Evolutionary conservation across 2,329 filamentous ascomycete species (phyloP).

Genomic region (Talaromyces sp.): DNA sequence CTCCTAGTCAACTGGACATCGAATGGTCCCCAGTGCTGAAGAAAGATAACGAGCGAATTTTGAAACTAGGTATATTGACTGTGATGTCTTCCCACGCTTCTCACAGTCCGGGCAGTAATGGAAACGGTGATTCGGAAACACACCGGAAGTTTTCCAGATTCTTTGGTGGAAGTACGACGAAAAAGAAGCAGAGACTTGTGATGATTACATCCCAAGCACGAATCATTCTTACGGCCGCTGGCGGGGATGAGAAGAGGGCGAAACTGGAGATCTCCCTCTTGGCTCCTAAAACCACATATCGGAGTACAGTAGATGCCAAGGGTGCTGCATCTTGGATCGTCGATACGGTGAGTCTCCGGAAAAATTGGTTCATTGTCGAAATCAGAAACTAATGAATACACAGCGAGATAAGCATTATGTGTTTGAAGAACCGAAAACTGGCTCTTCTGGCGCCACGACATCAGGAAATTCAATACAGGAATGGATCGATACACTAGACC

Average conservation of each 20-base stretch:
- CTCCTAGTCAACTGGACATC: conserved; percentile 94
- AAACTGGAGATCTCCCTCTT: conserved; percentile 90
- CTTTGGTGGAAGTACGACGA: conserved; percentile 84
- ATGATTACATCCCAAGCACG: conserved; percentile 92
- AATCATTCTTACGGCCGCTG: conserved; percentile 83
- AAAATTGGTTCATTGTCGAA: not conserved
- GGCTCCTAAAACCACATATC: conserved; percentile 71
- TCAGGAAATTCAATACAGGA: conserved; percentile 73
- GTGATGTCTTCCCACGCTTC: conserved; percentile 76
- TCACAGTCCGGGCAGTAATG: conserved; percentile 68
- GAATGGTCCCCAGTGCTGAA: conserved; percentile 97
- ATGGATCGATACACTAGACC: conserved; percentile 86
- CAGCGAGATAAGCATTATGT: conserved; percentile 85
- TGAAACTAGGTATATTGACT: conserved; percentile 88
- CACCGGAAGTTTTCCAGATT: conserved; percentile 87
- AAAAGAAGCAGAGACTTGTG: conserved; percentile 88
- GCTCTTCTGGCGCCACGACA: conserved; percentile 57
- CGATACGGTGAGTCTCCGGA: conserved; percentile 71
- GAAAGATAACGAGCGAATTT: conserved; percentile 83
- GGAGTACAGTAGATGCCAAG: conserved; percentile 77
- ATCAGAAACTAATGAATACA: not conserved
- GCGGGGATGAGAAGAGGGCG: conserved; percentile 91
- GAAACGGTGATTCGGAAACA: conserved; percentile 59
- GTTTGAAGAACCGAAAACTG: conserved; percentile 83
- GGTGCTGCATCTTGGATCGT: conserved; percentile 85